Percentiles rank a stretch among this genome's conserved stretches.
Conservation (phyloP, 208 protist species). For the Crithidia sp. region DNA sequence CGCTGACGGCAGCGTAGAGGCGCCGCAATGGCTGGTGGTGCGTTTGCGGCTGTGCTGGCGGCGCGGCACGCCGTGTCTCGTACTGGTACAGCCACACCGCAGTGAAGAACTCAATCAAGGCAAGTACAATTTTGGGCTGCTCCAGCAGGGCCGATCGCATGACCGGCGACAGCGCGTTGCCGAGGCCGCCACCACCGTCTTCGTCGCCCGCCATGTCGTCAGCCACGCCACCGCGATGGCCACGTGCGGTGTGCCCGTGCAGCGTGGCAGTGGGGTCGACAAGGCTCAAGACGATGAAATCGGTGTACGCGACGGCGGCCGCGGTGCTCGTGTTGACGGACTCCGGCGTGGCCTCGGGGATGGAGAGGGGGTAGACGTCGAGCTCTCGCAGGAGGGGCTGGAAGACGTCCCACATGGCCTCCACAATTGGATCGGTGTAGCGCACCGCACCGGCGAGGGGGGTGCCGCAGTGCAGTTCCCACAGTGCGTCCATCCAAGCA, state of each 20-base stretch:
- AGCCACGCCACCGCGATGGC: not conserved
- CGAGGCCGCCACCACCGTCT: conserved; percentile 16
- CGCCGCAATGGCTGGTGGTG: conserved; percentile 19
- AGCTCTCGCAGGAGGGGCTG: conserved; percentile 46
- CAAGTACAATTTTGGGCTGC: conserved; percentile 64
- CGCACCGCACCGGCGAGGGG: conserved; percentile 37
- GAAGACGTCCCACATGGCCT: conserved; percentile 79
- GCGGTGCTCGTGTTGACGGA: conserved; percentile 15
- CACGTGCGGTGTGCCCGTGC: not conserved
- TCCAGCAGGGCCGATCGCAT: conserved; percentile 62
- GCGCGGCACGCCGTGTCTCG: not conserved
- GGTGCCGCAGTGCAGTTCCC: conserved; percentile 60
- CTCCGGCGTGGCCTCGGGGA: conserved; percentile 20
- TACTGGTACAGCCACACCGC: conserved; percentile 50
- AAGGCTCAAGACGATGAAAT: conserved; percentile 23
- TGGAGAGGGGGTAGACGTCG: conserved; percentile 41
- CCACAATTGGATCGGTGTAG: conserved; percentile 69
- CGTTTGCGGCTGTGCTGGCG: conserved; percentile 10
- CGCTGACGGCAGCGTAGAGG: conserved; percentile 35
- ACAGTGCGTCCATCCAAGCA: conserved; percentile 56
- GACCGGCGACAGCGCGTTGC: conserved; percentile 35
- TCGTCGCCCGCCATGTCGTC: conserved; percentile 15
- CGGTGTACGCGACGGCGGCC: conserved; percentile 19
- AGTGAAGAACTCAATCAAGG: conserved; percentile 80
- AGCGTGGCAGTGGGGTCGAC: not conserved